phyloP scores from a whole-genome alignment of 108 stramenopile species.

The Stephanodiscus triporus region DNA sequence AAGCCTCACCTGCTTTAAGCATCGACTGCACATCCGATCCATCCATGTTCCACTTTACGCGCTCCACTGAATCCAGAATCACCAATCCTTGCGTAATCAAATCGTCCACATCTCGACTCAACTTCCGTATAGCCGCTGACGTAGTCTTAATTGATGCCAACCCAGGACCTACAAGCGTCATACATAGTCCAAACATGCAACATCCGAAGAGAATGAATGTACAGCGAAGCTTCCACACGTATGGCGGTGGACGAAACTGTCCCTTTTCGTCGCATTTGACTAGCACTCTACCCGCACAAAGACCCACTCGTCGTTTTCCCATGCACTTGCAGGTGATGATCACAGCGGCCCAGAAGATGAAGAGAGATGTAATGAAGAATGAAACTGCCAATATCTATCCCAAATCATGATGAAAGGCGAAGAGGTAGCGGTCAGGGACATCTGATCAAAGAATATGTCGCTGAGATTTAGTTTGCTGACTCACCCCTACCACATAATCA shows the following conservation, averaged over 20 bases:
- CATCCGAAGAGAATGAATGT: conserved; percentile 33
- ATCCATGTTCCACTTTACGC: conserved; percentile 30
- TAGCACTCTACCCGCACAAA: conserved; percentile 35
- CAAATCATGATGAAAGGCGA: background rate
- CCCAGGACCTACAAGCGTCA: conserved; percentile 26
- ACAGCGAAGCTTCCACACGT: conserved; percentile 36
- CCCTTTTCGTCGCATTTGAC: conserved; percentile 36
- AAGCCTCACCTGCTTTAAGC: conserved; percentile 16
- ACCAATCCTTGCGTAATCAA: conserved; percentile 36
- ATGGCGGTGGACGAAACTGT: conserved; percentile 21
- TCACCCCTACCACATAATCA: conserved; percentile 46
- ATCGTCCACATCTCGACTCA: conserved; percentile 32
- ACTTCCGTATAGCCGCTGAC: conserved; percentile 15
- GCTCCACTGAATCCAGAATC: conserved; percentile 32
- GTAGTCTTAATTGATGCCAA: conserved; percentile 15
- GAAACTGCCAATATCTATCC: conserved; percentile 20
- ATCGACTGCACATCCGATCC: conserved; percentile 25
- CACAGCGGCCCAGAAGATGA: conserved; percentile 34
- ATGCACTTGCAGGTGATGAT: conserved; percentile 31
- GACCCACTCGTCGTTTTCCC: conserved; percentile 24
- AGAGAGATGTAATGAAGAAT: conserved; percentile 36
- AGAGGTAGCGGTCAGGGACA: background rate
- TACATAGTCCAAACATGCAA: conserved; percentile 14
- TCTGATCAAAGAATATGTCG: background rate
- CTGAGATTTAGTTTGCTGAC: background rate